A percentile compares a stretch with the other conserved stretches of the same genome.
These are phyloP conservation scores for Chimonanthus praecox DNA, from an alignment of 164 flowering plant genomes.

Conservation along the genomic window DNA sequence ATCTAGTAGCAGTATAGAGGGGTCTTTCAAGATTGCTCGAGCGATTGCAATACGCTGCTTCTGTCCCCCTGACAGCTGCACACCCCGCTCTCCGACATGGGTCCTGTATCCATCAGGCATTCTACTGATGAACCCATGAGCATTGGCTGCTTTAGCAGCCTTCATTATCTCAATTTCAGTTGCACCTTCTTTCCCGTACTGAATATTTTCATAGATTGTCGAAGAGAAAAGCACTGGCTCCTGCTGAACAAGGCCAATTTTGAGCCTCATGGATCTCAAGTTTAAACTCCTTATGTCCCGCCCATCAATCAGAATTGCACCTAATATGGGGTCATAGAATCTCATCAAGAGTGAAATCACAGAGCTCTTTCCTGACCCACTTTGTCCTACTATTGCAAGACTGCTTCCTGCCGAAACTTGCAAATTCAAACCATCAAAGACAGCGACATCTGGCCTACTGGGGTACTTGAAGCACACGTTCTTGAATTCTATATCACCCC, in stretches of 20 bases:
- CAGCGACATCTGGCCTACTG: slow-evolving; percentile 46
- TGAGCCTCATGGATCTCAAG: slow-evolving; percentile 44
- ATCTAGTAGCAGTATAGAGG: slow-evolving; percentile 65
- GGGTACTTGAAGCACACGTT: slow-evolving; percentile 66
- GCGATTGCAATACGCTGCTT: slow-evolving; percentile 94
- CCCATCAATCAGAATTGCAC: slow-evolving; percentile 51
- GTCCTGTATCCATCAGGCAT: slow-evolving; percentile 72
- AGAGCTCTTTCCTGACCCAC: slow-evolving; percentile 88
- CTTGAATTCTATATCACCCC: slow-evolving; percentile 57
- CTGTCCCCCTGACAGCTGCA: slow-evolving; percentile 89
- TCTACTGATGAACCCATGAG: slow-evolving; percentile 64
- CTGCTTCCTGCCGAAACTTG: slow-evolving; percentile 49
- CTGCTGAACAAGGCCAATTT: slow-evolving; percentile 71
- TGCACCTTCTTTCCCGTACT: slow-evolving; percentile 58
- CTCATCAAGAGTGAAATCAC: slow-evolving; percentile 53
- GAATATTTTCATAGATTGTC: slow-evolving; percentile 70
- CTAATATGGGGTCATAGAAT: slow-evolving; percentile 65
- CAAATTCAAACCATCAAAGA: slow-evolving; percentile 46
- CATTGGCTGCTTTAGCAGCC: slow-evolving; percentile 77
- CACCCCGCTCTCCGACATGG: slow-evolving; percentile 82
- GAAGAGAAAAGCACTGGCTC: slow-evolving; percentile 81
- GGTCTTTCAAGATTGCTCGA: slow-evolving; percentile 64
- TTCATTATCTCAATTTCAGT: slow-evolving; percentile 60
- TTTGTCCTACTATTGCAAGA: slow-evolving; percentile 79
- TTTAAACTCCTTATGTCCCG: slow-evolving; percentile 44